A percentile compares a stretch with the other conserved stretches of the same genome.
Conservation (phyloP, 768 basidiomycete genomes). For the Daedaleopsis nitida region DNA sequence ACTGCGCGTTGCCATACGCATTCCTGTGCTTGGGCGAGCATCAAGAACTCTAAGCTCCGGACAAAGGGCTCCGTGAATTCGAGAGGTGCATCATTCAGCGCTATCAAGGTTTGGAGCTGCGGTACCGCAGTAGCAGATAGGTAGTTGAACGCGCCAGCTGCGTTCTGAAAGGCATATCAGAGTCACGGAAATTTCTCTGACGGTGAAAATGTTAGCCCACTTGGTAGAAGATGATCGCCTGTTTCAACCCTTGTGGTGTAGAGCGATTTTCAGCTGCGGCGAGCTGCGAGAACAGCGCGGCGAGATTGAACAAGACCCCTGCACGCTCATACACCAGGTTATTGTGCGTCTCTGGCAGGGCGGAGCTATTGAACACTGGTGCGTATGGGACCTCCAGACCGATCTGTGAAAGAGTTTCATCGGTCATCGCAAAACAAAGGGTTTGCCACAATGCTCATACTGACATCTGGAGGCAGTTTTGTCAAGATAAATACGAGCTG, state of each 20-base stretch:
- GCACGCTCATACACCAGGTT: constrained; percentile 86
- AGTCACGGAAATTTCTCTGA: neutral
- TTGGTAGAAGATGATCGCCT: constrained; percentile 72
- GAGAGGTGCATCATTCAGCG: constrained; percentile 54
- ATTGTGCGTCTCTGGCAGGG: constrained; percentile 60
- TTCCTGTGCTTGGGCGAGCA: constrained; percentile 95
- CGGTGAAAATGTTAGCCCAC: constrained; percentile 37
- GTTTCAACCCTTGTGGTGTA: constrained; percentile 79
- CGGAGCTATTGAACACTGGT: constrained; percentile 62
- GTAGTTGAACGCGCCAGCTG: constrained; percentile 73
- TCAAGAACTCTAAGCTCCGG: constrained; percentile 66
- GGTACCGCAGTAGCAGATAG: constrained; percentile 56
- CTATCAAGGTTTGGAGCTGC: constrained; percentile 44
- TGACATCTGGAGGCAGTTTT: constrained; percentile 81
- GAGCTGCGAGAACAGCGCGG: constrained; percentile 81
- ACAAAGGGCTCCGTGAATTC: constrained; percentile 71
- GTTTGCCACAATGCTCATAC: constrained; percentile 29
- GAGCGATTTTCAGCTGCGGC: constrained; percentile 72
- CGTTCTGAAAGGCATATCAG: constrained; percentile 43
- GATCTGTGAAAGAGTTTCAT: constrained; percentile 48
- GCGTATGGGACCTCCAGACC: constrained; percentile 73
- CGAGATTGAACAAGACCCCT: constrained; percentile 81
- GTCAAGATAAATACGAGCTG: constrained; percentile 82
- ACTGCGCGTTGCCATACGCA: constrained; percentile 95
- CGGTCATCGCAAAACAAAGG: constrained; percentile 8